phyloP scores from a whole-genome alignment of 176 grass and related monocot genomes.

The Ensete glaucum region DNA sequence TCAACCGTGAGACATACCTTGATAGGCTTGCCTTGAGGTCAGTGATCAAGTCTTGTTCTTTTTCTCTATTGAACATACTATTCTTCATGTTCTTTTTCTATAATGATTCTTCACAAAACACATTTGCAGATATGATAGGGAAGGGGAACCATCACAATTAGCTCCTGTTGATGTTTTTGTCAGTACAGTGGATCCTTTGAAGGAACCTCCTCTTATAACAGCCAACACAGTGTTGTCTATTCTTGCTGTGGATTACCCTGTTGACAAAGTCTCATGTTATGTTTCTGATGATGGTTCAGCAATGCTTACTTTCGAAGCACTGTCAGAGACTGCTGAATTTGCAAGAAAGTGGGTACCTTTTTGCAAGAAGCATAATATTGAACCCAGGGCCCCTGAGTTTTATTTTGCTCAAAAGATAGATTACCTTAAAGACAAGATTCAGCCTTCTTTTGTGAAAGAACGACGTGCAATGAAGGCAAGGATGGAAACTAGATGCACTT shows the following conservation, averaged over 20 bases:
- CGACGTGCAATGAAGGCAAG: constrained; percentile 88
- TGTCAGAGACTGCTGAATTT: constrained; percentile 86
- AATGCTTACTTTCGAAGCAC: constrained; percentile 77
- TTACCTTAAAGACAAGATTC: constrained; percentile 85
- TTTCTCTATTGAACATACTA: neutral
- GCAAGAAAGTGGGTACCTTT: constrained; percentile 92
- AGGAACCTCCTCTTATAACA: constrained; percentile 78
- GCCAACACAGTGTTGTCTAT: constrained; percentile 83
- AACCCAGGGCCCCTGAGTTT: constrained; percentile 89
- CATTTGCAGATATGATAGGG: constrained; percentile 66
- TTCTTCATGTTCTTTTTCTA: neutral
- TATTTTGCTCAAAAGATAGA: constrained; percentile 96
- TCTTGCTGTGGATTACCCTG: constrained; percentile 78
- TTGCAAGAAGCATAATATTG: constrained; percentile 77
- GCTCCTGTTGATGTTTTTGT: constrained; percentile 84
- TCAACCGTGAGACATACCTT: constrained; percentile 86
- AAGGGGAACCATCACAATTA: constrained; percentile 71
- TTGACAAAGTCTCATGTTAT: constrained; percentile 96
- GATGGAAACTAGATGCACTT: neutral
- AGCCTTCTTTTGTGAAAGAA: constrained; percentile 91
- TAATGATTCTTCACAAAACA: neutral
- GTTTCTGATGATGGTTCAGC: constrained; percentile 95
- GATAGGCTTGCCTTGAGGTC: constrained; percentile 82
- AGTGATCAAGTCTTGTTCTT: neutral
- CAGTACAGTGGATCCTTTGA: constrained; percentile 85